These are phyloP conservation scores for Ulmus americana DNA, from an alignment of 331 rosid genomes.

Conservation along the genomic window DNA sequence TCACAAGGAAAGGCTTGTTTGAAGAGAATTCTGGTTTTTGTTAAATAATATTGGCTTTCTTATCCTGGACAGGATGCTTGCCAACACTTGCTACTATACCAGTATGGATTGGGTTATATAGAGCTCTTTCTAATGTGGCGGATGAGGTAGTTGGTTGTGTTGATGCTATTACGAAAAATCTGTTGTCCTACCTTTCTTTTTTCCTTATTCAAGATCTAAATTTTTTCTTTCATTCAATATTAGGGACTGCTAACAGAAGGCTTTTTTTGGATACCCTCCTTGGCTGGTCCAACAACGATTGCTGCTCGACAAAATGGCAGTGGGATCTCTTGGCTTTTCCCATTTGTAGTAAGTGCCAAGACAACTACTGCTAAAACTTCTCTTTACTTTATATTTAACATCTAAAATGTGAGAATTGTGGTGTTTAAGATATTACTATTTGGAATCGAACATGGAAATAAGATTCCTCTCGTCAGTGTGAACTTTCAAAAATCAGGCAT, in stretches of 20 bases:
- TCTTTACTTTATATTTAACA: neutral
- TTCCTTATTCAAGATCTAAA: conserved; percentile 6
- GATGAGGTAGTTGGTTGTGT: conserved; percentile 57
- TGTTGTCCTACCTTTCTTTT: conserved; percentile 6
- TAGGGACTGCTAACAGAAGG: conserved; percentile 98
- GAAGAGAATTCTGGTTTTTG: no score
- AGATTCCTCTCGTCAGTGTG: neutral
- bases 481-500: neutral
- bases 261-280: conserved; percentile 97
- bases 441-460: neutral
- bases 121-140: conserved; percentile 96
- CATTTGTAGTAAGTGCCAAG: conserved; percentile 70
- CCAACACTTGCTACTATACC: conserved; percentile 91
- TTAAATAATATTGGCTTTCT: neutral
- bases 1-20: no score
- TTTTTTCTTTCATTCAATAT: conserved; percentile 16
- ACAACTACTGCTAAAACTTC: conserved; percentile 14
- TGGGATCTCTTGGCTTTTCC: conserved; percentile 93
- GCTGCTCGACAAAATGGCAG: conserved; percentile 84
- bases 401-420: neutral
- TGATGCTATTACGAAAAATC: conserved; percentile 6
- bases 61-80: conserved; percentile 55
- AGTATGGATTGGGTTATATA: conserved; percentile 88
- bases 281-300: conserved; percentile 90
- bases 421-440: neutral